Base-by-base conservation (phyloP, 1,284 basidiomycete genomes). In the Coriolopsis trogii region DNA sequence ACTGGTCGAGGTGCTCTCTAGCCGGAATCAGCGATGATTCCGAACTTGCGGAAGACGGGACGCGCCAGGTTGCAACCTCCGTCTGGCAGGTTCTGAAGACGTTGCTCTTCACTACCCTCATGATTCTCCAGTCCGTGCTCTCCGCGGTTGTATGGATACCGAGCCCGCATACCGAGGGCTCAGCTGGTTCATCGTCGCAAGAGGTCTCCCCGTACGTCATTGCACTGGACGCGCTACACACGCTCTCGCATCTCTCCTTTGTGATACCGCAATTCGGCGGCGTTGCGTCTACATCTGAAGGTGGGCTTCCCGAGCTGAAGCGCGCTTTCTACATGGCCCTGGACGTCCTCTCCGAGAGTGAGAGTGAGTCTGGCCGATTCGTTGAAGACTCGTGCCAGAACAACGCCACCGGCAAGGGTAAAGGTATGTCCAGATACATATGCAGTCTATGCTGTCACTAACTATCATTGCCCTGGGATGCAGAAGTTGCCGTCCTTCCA, bases 221-320 rank as follows among this genome's bases (percentile, higher is more conserved):
- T 10, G 78, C 84, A 1, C 66, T 78, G 5, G 67, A 72, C 9
- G 73, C 76, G 3, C 69, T 91, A 0, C 73, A 75, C 25, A 79
- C 77, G 0, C 73, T 89, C 9, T 80, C 76, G 13, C 78, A 83
- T 59, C 70, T 89, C n/a, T 80, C 87, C 0, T 87, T 87, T 60
- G 77, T 89, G 30, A 78, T 90, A 6, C 79, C 84, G 2, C 80
- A 87, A 59, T 90, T 90, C 59, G 88, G 89, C 3, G 87, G 89
- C 6, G 77, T 87, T 24, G 77, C 79, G 1, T 77, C 79, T 1
- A 78, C 79, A 0, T 66, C 73, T 3, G 64, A 64, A 2, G 70
- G 70, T 18, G 77, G 82, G 0, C 85, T 91, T 59, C 64, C 74
- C 16, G 86, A 90, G 64, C 72, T 91, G 28, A 85, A 85, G 60